phyloP scores from a whole-genome alignment of 1,284 basidiomycete species.

The Sanghuangporus weigelae region DNA sequence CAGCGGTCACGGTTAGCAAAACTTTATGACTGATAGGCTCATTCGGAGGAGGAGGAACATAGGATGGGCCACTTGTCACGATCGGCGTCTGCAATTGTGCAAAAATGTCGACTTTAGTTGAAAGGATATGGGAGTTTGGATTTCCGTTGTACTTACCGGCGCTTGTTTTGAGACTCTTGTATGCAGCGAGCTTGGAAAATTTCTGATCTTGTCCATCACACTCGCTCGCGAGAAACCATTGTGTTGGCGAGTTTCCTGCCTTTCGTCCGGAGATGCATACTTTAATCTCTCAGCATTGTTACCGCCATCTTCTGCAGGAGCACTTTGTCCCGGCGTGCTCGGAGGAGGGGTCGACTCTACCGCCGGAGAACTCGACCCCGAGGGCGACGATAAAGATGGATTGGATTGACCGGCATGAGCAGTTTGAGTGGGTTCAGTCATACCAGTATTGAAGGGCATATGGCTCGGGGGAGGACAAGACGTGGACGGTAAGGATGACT shows the following conservation, averaged over 20 bases:
- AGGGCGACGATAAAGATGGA: slow-evolving; percentile 52
- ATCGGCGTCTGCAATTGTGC: slow-evolving; percentile 16
- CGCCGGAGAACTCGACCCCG: slow-evolving; percentile 58
- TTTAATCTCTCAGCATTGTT: slow-evolving; percentile 31
- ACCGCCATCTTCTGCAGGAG: slow-evolving; percentile 34
- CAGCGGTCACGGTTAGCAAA: slow-evolving; percentile 72
- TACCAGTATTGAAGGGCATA: slow-evolving; percentile 11
- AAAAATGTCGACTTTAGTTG: not conserved
- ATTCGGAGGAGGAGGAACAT: slow-evolving; percentile 19
- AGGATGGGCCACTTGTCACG: slow-evolving; percentile 8
- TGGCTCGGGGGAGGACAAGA: slow-evolving; percentile 9
- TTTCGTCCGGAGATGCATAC: slow-evolving; percentile 23
- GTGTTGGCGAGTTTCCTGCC: slow-evolving; percentile 10
- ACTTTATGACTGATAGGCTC: slow-evolving; percentile 35
- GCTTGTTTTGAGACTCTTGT: not conserved
- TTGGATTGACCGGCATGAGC: slow-evolving; percentile 23
- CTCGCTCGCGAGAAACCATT: slow-evolving; percentile 1
- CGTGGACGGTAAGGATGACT: slow-evolving; percentile 12
- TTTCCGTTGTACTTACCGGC: slow-evolving; percentile 6
- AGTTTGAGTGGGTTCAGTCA: not conserved
- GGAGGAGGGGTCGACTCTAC: slow-evolving; percentile 58
- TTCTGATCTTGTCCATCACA: slow-evolving; percentile 15
- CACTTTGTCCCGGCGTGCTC: slow-evolving; percentile 51
- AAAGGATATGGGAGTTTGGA: not conserved
- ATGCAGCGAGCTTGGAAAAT: not conserved